Evolutionary conservation across 345 rosid species (phyloP), one percentile per base, ranked within the genome.

Genomic region (Chamaenerion angustifolium): DNA sequence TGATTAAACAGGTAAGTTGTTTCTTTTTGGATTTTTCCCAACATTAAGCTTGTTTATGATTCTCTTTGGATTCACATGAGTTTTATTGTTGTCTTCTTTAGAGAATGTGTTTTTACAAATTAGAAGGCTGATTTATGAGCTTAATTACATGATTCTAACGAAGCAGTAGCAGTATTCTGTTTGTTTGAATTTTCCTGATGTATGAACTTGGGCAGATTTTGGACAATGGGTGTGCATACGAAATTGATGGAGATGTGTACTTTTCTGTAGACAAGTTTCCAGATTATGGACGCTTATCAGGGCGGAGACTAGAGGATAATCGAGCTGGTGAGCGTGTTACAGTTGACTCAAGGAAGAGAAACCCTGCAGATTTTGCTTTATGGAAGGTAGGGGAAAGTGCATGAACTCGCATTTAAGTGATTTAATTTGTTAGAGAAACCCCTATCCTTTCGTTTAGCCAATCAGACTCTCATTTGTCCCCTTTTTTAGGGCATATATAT

Each of bases 251-350:
- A 43, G 94, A 86, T 60, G 69, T 86, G 27, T 90, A 71, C 76
- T 90, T 86, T 75, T 75, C 83, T 16, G 95, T 86, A 8, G 93
- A 78, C 55, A 74, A 74, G 16, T 74, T 73, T 61, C 85, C 84
- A 13, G 73, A 76, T 12, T 90, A 90, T 55, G 98, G 98, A 49
- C 64, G 43, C 54, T 73, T 90, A 62, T 90, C 95, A 59, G 94
- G 98, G 51, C 62, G 95, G 37, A 90, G 76, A 49, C 62, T 83
- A 61, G 95, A 79, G 65, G 98, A 90, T 59, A 90, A 90, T 66
- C 80, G 95, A 52, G 95, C 94, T 27, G 98, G 95, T 46, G 98
- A 90, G 71, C 82, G 94, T 58, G 92, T 90, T 47, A 75, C 94
- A 61, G 85, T 90, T 57, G 87, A 90, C 74, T 68, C 80, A 0